phyloP scores from a whole-genome alignment of 345 rosid species.

The Aquilaria sinensis region DNA sequence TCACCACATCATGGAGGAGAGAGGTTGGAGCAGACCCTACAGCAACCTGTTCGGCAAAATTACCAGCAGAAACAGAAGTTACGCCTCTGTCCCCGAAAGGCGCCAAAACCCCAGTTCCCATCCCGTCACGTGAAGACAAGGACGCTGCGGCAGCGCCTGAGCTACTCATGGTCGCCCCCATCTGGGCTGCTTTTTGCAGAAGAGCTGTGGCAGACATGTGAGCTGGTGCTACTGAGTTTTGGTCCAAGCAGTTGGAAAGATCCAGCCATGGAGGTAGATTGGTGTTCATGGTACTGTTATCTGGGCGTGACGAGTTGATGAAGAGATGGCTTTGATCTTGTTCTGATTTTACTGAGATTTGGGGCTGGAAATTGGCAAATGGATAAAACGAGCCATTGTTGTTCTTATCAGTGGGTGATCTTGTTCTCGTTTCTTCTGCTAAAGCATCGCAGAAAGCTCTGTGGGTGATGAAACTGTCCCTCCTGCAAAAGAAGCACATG shows the following conservation, averaged over 20 bases:
- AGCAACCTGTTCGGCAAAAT: slow-evolving; percentile 17
- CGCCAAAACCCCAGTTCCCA: slow-evolving; percentile 23
- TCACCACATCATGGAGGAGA: slow-evolving; percentile 22
- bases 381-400: slow-evolving; percentile 16
- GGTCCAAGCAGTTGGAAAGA: slow-evolving; percentile 13
- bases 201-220: slow-evolving; percentile 47
- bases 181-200: slow-evolving; percentile 33
- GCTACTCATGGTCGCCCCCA: slow-evolving; percentile 2
- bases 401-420: slow-evolving; percentile 22
- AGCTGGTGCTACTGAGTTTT: slow-evolving; percentile 10
- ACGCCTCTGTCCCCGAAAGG: slow-evolving; percentile 31
- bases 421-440: slow-evolving; percentile 35
- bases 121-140: slow-evolving; percentile 33
- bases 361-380: slow-evolving; percentile 15
- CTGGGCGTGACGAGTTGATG: slow-evolving; percentile 7
- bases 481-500: slow-evolving; percentile 25
- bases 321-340: slow-evolving; percentile 22
- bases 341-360: slow-evolving; percentile 31
- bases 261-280: slow-evolving; percentile 13
- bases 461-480: slow-evolving; percentile 68
- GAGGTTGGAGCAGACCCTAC: slow-evolving; percentile 14
- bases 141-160: slow-evolving; percentile 19
- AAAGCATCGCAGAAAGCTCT: slow-evolving; percentile 61
- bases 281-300: slow-evolving; percentile 20
- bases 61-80: slow-evolving; percentile 18